A percentile compares a stretch with the other conserved stretches of the same genome.
Evolutionary conservation across 2,329 filamentous ascomycete genomes (phyloP).

Genomic region (Sporothrix luriei): DNA sequence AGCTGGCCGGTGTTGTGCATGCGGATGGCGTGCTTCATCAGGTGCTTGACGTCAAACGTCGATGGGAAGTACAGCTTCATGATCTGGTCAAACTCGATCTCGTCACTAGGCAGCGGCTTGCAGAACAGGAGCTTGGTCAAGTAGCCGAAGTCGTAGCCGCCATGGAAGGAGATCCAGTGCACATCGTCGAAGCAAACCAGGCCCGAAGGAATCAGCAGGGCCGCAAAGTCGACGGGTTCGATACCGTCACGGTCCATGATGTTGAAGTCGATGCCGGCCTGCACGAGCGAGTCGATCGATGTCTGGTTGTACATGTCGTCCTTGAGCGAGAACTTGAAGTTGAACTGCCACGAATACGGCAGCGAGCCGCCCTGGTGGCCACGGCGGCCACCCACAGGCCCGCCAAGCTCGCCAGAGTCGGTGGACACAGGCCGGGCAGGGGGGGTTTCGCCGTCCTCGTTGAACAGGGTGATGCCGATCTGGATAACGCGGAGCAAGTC

Average conservation of each 20-base stretch:
- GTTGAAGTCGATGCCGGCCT: slow-evolving; percentile 89
- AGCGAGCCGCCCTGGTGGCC: slow-evolving; percentile 46
- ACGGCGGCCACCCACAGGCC: slow-evolving; percentile 47
- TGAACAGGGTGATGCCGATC: slow-evolving; percentile 91
- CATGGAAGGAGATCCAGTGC: slow-evolving; percentile 97
- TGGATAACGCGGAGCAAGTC: slow-evolving; percentile 98
- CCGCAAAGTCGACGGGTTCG: slow-evolving; percentile 83
- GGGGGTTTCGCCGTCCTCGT: slow-evolving; percentile 82
- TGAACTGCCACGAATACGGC: slow-evolving; percentile 97
- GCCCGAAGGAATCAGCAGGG: slow-evolving; percentile 87
- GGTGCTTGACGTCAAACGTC: slow-evolving; percentile 93
- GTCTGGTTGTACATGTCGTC: slow-evolving; percentile 98
- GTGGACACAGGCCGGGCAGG: slow-evolving; percentile 64
- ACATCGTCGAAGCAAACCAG: slow-evolving; percentile 85
- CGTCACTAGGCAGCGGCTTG: slow-evolving; percentile 80
- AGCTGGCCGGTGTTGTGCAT: slow-evolving; percentile 66
- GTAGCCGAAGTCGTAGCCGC: slow-evolving; percentile 97
- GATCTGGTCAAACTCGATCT: slow-evolving; percentile 82
- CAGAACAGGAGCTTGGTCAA: slow-evolving; percentile 90
- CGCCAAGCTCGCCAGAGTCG: slow-evolving; percentile 47
- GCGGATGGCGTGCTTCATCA: slow-evolving; percentile 85
- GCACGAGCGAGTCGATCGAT: slow-evolving; percentile 86
- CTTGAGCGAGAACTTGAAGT: slow-evolving; percentile 93
- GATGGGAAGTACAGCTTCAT: slow-evolving; percentile 93
- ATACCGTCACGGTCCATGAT: slow-evolving; percentile 86